Evolutionary conservation across 1,284 basidiomycete species (phyloP).

Genomic region (Crucibulum parvulum): DNA sequence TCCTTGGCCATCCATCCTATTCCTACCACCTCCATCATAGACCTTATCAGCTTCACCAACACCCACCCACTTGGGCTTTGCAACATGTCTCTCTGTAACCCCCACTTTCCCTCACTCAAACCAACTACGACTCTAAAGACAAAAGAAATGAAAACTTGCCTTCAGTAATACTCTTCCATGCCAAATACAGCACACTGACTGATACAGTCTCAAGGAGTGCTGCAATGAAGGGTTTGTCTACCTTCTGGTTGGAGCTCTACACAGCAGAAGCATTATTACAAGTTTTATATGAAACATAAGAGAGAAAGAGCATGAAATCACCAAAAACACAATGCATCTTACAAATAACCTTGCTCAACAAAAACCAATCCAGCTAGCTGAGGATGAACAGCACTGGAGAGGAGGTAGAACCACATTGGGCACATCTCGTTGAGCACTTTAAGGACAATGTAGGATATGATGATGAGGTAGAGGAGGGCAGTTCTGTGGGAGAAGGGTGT

Average conservation of each 20-base stretch:
- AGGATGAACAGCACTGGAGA: conserved; percentile 73
- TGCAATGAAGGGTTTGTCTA: conserved; percentile 85
- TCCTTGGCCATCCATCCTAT: too few relatives aligned
- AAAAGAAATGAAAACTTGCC: too few relatives aligned
- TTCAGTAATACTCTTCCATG: conserved; percentile 87
- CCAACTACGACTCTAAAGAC: too few relatives aligned
- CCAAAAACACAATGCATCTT: conserved; percentile 60
- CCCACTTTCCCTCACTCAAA: too few relatives aligned
- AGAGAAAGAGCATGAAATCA: too few relatives aligned
- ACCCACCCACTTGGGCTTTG: too few relatives aligned
- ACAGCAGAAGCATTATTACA: too few relatives aligned
- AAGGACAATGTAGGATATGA: conserved; percentile 83
- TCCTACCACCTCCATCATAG: too few relatives aligned
- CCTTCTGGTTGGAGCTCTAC: conserved; percentile 66
- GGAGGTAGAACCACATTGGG: conserved; percentile 75
- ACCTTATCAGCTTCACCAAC: too few relatives aligned
- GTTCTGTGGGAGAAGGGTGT: conserved; percentile 50
- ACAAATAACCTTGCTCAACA: conserved; percentile 80
- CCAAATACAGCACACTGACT: conserved; percentile 74
- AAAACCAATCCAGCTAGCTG: conserved; percentile 79
- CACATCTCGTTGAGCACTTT: conserved; percentile 72
- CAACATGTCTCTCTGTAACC: too few relatives aligned
- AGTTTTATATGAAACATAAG: too few relatives aligned
- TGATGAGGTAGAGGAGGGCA: conserved; percentile 65
- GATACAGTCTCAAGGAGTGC: conserved; percentile 79